These are phyloP conservation scores for Apiospora phragmitis DNA, from an alignment of 2,329 filamentous ascomycete species.

Conservation along the genomic window DNA sequence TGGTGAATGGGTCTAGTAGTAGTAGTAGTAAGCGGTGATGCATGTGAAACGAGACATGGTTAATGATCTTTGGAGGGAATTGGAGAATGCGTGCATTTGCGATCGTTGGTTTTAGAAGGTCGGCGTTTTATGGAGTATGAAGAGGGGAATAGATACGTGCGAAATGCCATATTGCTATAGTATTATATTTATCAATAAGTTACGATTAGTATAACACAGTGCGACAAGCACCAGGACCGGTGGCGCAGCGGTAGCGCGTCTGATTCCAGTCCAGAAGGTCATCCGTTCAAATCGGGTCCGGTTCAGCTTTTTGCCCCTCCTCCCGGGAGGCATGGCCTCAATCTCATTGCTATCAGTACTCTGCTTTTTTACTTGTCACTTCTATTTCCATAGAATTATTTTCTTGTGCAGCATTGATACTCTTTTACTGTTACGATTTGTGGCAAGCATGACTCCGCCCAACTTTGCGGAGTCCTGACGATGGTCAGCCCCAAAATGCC, in stretches of 20 bases:
- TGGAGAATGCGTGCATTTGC: not conserved
- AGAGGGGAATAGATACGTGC: too few relatives aligned
- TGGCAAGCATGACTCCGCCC: not conserved
- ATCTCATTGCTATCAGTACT: too few relatives aligned
- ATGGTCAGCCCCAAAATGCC: too few relatives aligned
- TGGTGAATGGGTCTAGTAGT: constrained; percentile 24
- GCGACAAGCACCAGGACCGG: constrained; percentile 4
- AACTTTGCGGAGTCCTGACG: not conserved
- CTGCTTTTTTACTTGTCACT: too few relatives aligned
- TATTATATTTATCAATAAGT: not conserved
- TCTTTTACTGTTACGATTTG: not conserved
- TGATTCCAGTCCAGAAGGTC: constrained; percentile 7
- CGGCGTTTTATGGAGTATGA: not conserved
- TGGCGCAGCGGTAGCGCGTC: constrained; percentile 5
- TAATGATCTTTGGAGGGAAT: not conserved
- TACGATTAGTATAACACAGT: not conserved
- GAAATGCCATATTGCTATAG: too few relatives aligned
- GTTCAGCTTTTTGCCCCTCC: not conserved
- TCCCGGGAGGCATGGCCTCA: fast-evolving
- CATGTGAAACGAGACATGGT: not conserved
- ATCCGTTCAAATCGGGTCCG: constrained; percentile 7
- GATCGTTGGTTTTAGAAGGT: not conserved
- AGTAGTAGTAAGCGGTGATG: not conserved
- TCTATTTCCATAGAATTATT: too few relatives aligned
- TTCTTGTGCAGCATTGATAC: too few relatives aligned